Conservation (phyloP, 441 rosid genomes). For the Metrosideros polymorpha region DNA sequence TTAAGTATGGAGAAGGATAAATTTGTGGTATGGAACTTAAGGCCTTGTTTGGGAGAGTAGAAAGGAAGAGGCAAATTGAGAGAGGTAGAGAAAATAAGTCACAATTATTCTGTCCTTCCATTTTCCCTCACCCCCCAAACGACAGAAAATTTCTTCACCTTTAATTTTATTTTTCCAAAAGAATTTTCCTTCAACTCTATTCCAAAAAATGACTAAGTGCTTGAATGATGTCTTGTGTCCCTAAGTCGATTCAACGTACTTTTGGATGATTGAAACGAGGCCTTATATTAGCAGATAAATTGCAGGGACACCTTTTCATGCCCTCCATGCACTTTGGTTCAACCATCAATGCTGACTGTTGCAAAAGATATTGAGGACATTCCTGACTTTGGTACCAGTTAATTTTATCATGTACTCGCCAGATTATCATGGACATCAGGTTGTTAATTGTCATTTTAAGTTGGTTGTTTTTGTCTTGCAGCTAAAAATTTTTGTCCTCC, state of each 20-base stretch:
- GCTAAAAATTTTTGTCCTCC: conserved; percentile 78
- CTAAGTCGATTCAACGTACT: background rate
- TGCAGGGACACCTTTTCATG: conserved; percentile 89
- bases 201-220: background rate
- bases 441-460: conserved; percentile 1
- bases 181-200: background rate
- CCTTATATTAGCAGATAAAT: background rate
- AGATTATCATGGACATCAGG: background rate
- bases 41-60: background rate
- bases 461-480: conserved; percentile 18
- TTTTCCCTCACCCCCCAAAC: background rate
- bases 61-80: background rate
- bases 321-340: conserved; percentile 85
- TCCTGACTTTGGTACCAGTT: conserved; percentile 79
- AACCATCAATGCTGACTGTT: conserved; percentile 69
- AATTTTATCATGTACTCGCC: background rate
- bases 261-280: conserved; percentile 12
- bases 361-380: conserved; percentile 31
- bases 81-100: background rate
- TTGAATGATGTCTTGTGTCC: background rate
- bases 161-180: background rate
- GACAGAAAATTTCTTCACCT: background rate
- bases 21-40: background rate
- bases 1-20: background rate
- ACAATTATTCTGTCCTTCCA: background rate